phyloP scores from a whole-genome alignment of 768 basidiomycete species.

The Scleroderma citrinum region DNA sequence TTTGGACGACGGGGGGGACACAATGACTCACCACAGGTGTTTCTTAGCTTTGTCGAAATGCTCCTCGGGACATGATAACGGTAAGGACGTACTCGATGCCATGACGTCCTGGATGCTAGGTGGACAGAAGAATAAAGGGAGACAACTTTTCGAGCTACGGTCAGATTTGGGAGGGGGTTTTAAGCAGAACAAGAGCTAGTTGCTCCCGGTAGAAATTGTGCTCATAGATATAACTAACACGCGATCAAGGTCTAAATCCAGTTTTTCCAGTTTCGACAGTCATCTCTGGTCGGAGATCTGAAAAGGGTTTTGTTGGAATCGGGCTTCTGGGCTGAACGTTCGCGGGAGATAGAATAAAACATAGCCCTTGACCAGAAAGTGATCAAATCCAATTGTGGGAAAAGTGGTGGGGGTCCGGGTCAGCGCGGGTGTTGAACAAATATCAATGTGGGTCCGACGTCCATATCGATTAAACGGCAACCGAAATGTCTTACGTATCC shows the following conservation, averaged over 20 bases:
- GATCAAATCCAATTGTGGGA: conserved; percentile 28
- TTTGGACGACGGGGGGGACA: conserved; percentile 3
- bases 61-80: conserved; percentile 21
- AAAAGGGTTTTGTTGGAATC: conserved; percentile 23
- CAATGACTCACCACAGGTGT: conserved; percentile 22
- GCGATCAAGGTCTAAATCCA: conserved; percentile 34
- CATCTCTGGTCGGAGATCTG: conserved; percentile 34
- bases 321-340: conserved; percentile 32
- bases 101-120: conserved; percentile 10
- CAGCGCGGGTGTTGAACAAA: conserved; percentile 25
- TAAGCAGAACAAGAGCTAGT: conserved; percentile 24
- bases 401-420: conserved; percentile 20
- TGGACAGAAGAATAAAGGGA: conserved; percentile 18
- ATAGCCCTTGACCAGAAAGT: conserved; percentile 30
- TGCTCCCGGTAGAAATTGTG: conserved; percentile 30
- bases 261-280: conserved; percentile 31
- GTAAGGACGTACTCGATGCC: conserved; percentile 19
- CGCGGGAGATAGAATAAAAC: conserved; percentile 30
- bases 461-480: conserved; percentile 34
- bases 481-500: conserved; percentile 32
- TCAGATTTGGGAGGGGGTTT: conserved; percentile 22
- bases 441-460: conserved; percentile 32
- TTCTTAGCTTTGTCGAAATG: conserved; percentile 33
- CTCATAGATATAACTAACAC: conserved; percentile 34
- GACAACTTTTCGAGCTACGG: conserved; percentile 19